Evolutionary conservation across 208 protist species (phyloP), one percentile per base, ranked within the genome.

Genomic region (Strigomonas culicis): DNA sequence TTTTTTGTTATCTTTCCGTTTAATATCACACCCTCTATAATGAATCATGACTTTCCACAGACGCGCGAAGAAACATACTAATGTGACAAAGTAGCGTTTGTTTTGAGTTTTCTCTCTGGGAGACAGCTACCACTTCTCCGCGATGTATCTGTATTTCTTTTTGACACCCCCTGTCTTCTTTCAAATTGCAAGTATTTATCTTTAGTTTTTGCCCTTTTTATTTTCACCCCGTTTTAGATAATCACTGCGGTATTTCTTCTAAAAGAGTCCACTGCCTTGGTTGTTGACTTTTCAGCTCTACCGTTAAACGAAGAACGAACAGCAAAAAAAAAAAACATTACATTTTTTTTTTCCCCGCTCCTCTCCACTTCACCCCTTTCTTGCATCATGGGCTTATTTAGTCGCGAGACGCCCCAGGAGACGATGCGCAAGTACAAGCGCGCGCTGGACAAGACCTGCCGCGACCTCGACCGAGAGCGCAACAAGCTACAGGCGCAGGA

Each of bases 381-480:
- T 0, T 2, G 22, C 57, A 63, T 27, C 41, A 88, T 91, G 79
- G 81, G 79, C 31, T 59, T 86, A 27, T 97, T 97, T 60, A 79
- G 88, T 59, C 84, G 86, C 65, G 80, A 92, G 68, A 95, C 88
- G 43, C 91, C 91, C 31, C 74, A 97, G 75, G 93, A 99, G 77
- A 80, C 93, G 70, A 87, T 99, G 66, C 80, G 95, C 63, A 90
- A 98, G 76, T 97, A 99, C 84, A 98, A 99, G 84, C 90, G 98
- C 31, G 66, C 80, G 28, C 72, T 99, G 1, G 95, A 98, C 62
- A 75, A 83, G 44, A 96, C 97, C 17, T 92, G 98, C 59, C 85
- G 98, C 51, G 97, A 99, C 28, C 73, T 99, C 13, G 98, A 99
- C 71, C 75, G 97, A 32, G 98, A 99, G 77, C 79, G 96, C 28